Conservation (phyloP, 306 rosid species). For the Dalbergia oliveri region DNA sequence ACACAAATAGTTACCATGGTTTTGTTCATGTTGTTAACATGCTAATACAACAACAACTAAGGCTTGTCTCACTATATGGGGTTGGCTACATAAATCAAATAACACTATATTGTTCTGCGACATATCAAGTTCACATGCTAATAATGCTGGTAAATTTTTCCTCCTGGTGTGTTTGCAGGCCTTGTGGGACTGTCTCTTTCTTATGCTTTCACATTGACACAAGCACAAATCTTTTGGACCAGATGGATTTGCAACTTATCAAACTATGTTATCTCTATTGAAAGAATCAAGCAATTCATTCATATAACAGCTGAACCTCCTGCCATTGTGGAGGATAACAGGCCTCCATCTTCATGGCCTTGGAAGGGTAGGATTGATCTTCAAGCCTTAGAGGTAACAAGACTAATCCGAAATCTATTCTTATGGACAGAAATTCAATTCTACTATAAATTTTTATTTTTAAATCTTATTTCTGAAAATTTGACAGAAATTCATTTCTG, state of each 20-base stretch:
- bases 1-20: neutral
- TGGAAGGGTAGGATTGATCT: slow-evolving; percentile 74
- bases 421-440: neutral
- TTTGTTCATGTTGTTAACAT: neutral
- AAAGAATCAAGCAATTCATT: slow-evolving; percentile 87
- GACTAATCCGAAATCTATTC: neutral
- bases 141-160: neutral
- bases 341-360: slow-evolving; percentile 84
- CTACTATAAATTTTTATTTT: neutral
- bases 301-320: slow-evolving; percentile 73
- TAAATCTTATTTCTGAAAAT: neutral
- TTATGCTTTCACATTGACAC: slow-evolving; percentile 67
- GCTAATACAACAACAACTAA: neutral
- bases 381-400: slow-evolving; percentile 61
- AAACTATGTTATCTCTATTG: slow-evolving; percentile 74
- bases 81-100: no score
- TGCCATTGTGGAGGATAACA: slow-evolving; percentile 59
- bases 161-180: slow-evolving; percentile 54
- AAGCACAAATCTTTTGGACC: slow-evolving; percentile 52
- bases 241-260: slow-evolving; percentile 63
- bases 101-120: no score
- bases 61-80: no score
- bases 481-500: neutral
- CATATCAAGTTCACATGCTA: no score
- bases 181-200: slow-evolving; percentile 84